Base-by-base conservation (phyloP, 2,329 filamentous ascomycete species). In the Huntiella abstrusa region DNA sequence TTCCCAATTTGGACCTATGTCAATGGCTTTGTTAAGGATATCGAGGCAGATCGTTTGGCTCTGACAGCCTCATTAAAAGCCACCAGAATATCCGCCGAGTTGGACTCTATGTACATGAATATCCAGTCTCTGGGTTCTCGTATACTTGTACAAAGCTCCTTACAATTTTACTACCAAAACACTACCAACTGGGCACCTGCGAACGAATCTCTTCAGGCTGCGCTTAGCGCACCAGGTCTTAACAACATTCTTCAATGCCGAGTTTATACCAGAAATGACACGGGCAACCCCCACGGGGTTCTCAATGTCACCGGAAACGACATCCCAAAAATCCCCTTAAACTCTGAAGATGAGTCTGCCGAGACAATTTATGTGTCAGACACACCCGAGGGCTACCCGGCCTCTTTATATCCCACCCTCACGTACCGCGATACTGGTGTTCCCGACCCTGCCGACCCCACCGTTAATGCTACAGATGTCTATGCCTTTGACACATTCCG, bases 41-140 rank as follows among this genome's bases (percentile, higher is more conserved):
- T 75, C 53, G 65, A 70, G 57, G 62, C 73, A 10, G 68, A 73
- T 44, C 73, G 78, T 44, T 73, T 95, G 41, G 66, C 77, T 19
- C 68, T 94, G 51, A 84, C 84, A 1, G 87, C 87, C 5, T 86
- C 82, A 2, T 75, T 94, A 57, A 94, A 94, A 60, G 80, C 86
- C 15, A 77, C 82, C 28, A 80, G 88, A 57, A 71, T 95, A 52
- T 69, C 80, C 4, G 80, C 83, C 45, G 82, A 85, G 57, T 71
- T 95, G 47, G 69, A 83, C 44, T 70, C 94, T 44, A 75, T 93
- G 53, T 75, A 86, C 62, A 81, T 81, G 32, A 80, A 77, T 49
- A 81, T 78, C 56, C 68, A 70, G 47, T 79, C 80, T 46, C 79
- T 91, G 39, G 68, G 79, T 5, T 86, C 83, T 0, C 67, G 77